Evolutionary conservation across 257 asterid genomes (phyloP).

Genomic region (Solanum chaucha): DNA sequence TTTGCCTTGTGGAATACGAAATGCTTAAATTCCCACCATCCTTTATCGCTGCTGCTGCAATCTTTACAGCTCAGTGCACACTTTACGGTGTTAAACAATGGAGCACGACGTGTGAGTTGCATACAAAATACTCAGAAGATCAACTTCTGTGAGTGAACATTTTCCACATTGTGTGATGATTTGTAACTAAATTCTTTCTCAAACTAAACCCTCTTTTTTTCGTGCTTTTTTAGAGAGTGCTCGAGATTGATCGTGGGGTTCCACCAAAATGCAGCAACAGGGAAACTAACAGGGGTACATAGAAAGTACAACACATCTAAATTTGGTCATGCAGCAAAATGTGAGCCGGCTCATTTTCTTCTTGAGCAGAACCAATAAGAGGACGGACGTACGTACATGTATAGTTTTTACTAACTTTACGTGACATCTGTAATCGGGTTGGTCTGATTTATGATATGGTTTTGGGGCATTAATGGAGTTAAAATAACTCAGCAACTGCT

Average conservation of each 20-base stretch:
- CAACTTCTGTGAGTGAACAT: slow-evolving; percentile 46
- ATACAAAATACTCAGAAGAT: slow-evolving; percentile 54
- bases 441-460: neutral
- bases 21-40: slow-evolving; percentile 77
- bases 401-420: slow-evolving; percentile 36
- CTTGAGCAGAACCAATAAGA: slow-evolving; percentile 29
- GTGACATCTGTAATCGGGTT: slow-evolving; percentile 16
- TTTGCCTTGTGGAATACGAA: slow-evolving; percentile 75
- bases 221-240: slow-evolving; percentile 42
- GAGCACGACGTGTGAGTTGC: slow-evolving; percentile 76
- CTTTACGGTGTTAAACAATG: slow-evolving; percentile 53
- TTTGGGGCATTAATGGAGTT: neutral
- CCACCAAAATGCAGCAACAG: slow-evolving; percentile 54
- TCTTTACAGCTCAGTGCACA: slow-evolving; percentile 66
- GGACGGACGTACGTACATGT: slow-evolving; percentile 18
- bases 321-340: slow-evolving; percentile 61
- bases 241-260: slow-evolving; percentile 36
- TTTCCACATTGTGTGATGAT: neutral
- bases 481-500: neutral
- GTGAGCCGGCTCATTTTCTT: slow-evolving; percentile 58
- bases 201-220: too few relatives aligned
- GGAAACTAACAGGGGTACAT: slow-evolving; percentile 69
- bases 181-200: neutral
- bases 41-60: slow-evolving; percentile 62
- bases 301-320: slow-evolving; percentile 66